Base-by-base conservation (phyloP, 2,329 filamentous ascomycete species). In the Nakataea oryzae region DNA sequence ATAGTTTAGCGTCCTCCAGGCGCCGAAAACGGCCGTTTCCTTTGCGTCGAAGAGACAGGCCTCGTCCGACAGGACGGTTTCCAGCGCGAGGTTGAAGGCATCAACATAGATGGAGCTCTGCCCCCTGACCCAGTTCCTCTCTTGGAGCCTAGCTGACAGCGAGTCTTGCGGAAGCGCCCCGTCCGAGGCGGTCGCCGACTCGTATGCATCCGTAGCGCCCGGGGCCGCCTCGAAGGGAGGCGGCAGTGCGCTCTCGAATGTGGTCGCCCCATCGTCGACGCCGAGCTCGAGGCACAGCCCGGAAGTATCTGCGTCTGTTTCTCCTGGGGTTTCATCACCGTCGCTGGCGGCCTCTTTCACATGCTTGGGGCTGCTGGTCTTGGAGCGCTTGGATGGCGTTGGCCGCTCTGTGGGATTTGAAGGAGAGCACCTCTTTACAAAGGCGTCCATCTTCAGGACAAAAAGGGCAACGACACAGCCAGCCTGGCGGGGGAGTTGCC, bases 101-200 rank as follows among this genome's bases (percentile, higher is more conserved):
- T 99, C 95, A 24, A 97, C 91, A 69, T 99, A 99, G 62, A 99
- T 91, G 1, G 93, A 97, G 69, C 87, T 96, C 71, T 86, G 87
- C 0, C 91, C 91, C 69, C 81, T 85, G 5, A 86, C 75, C 91
- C 91, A 96, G 64, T 82, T 60, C 78, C 78, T 72, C 21, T 70
- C 65, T 62, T 72, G 65, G 60, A 85, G 76, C 63, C 80, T 80
- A 17, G 88, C 70, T 9, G 83, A 78, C 50, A 78, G 75, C 65
- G 81, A 70, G 11, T 78, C 70, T 12, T 76, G 71, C 4, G 74
- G 73, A 61, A 79, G 69, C n/a, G 70, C 68, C 2, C 67, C 67
- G 57, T 72, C 69, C 4, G 64, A 62, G 64, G 82, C 81, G 66
- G 83, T 83, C 65, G 86, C 86, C 2, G 80, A 78, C 73, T 96